These are phyloP conservation scores for Debaryomyces coudertii DNA, from an alignment of 1,139 yeast species.

Conservation along the genomic window DNA sequence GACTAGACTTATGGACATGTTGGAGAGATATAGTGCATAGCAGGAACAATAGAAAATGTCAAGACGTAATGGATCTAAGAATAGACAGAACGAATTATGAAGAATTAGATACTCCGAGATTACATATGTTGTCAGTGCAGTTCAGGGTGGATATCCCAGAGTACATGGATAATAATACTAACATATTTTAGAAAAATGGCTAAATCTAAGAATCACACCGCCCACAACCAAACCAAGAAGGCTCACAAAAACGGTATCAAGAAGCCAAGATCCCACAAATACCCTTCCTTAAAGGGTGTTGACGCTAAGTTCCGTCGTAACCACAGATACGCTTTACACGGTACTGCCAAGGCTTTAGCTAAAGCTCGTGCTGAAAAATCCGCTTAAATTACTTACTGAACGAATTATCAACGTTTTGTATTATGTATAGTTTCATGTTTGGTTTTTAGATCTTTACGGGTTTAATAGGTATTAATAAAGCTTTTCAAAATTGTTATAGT, in stretches of 20 bases:
- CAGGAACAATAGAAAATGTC: no score
- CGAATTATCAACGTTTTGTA: slow-evolving; percentile 11
- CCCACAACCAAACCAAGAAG: slow-evolving; percentile 99
- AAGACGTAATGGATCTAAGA: no score
- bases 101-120: background rate
- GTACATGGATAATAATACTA: slow-evolving; percentile 23
- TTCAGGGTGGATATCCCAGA: background rate
- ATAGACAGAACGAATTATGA: no score
- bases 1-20: no score
- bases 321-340: slow-evolving; percentile 99
- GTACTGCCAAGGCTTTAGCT: slow-evolving; percentile 93
- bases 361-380: slow-evolving; percentile 61
- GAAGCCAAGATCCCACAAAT: slow-evolving; percentile 97
- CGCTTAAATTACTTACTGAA: slow-evolving; percentile 23
- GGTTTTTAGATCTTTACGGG: slow-evolving; percentile 19
- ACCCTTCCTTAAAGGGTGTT: slow-evolving; percentile 98
- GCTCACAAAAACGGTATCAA: slow-evolving; percentile 99
- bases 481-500: slow-evolving; percentile 12
- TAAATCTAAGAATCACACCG: slow-evolving; percentile 99
- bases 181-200: slow-evolving; percentile 62
- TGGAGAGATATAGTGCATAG: no score
- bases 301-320: slow-evolving; percentile 99
- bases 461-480: slow-evolving; percentile 21
- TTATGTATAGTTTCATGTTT: slow-evolving; percentile 21
- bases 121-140: background rate